phyloP scores from a whole-genome alignment of 805 yeast genomes.

The Sugiyamaella lignohabitans region DNA sequence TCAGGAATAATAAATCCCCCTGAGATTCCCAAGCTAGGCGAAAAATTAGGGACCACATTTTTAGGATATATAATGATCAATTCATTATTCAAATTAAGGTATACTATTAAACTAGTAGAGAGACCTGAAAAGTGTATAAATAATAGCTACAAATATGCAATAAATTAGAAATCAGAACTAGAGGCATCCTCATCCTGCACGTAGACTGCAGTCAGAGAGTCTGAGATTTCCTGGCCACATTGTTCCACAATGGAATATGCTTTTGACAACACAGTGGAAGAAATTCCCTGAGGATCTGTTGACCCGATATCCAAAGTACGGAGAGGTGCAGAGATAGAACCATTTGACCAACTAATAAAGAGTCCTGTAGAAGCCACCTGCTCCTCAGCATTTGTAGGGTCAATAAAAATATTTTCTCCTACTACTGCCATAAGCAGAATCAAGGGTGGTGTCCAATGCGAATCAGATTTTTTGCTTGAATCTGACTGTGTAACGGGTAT shows the following conservation, averaged over 20 bases:
- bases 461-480: constrained; percentile 15
- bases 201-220: constrained; percentile 38
- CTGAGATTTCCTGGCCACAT: constrained; percentile 56
- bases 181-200: background rate
- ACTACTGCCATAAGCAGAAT: constrained; percentile 70
- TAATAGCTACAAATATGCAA: too few species aligned
- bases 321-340: constrained; percentile 66
- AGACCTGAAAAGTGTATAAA: too few species aligned
- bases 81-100: too few species aligned
- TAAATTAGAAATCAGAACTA: background rate
- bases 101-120: too few species aligned
- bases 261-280: constrained; percentile 35
- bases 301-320: constrained; percentile 56
- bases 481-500: too few species aligned
- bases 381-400: constrained; percentile 86
- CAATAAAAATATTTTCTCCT: constrained; percentile 64
- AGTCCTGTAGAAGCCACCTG: constrained; percentile 82
- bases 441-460: constrained; percentile 59
- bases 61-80: too few species aligned
- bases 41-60: too few species aligned
- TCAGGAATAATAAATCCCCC: too few species aligned
- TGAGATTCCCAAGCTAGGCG: too few species aligned
- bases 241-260: constrained; percentile 53
- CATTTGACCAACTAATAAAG: constrained; percentile 62
- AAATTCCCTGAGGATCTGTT: constrained; percentile 17